Evolutionary conservation across 2,329 filamentous ascomycete species (phyloP), one percentile per base, ranked within the genome.

Genomic region (Chalaropsis ovoidea): DNA sequence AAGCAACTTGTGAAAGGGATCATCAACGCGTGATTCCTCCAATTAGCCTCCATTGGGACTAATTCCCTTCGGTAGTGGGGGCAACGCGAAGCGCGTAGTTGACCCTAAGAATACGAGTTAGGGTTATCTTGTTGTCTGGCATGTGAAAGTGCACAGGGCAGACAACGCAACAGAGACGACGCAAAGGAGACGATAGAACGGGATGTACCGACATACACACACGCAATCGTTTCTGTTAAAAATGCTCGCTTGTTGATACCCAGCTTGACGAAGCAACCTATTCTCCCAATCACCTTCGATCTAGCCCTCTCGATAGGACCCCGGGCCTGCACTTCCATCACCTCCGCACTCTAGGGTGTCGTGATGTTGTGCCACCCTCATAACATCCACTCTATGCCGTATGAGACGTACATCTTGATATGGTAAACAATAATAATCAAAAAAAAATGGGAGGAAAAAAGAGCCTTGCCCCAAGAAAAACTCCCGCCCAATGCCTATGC

Each of bases 371-470:
- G 7, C 42, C 10, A 11, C 42, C 31, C 3, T 47, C 3, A 10
- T 35, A 35, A n/a, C 24, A n/a, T 2, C 11, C 11, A 35, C 24
- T n/a, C 52, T 35, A 56, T 58, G 52, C 24, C 52, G 27, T 13
- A 35, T 31, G 27, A 35, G 27, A 58, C 31, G 10, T 58, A n/a
- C 31, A 27, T 35, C 15, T 56, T 56, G 10, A 35, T 27, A 31
- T 58, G 54, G 17, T 15, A 3, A 62, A 35, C 17, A 31, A 52
- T 31, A 61, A 47, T 61, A 35, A 61, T n/a, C 35, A 47, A 61
- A 61, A 65, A 39, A 65, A 24, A 61, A 65, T 7, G 27, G 13
- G 13, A 13, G 35, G 47, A 65, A 47, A 58, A 60, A 58, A 62
- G 24, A 52, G 6, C 27, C 27, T 58, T 10, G 54, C n/a, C 54